These are phyloP conservation scores for Kodamaea derodonti DNA, from an alignment of 1,139 yeast species.

Conservation along the genomic window DNA sequence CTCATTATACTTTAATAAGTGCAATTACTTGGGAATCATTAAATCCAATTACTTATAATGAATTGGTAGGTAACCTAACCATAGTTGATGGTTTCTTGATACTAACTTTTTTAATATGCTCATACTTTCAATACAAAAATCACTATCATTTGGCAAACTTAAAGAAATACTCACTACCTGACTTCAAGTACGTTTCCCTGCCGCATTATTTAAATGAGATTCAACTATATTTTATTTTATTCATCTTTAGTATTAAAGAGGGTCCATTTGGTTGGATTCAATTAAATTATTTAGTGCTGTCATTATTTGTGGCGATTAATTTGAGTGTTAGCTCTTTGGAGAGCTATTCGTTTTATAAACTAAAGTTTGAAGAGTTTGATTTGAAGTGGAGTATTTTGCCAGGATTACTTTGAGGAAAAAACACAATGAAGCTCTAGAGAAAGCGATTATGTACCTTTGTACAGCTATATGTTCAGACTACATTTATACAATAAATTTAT, in stretches of 20 bases:
- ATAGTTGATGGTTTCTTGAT: slow-evolving; percentile 11
- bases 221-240: slow-evolving; percentile 48
- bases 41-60: neutral
- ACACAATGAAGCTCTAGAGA: no score
- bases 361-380: slow-evolving; percentile 10
- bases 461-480: no score
- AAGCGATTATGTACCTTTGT: no score
- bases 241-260: slow-evolving; percentile 15
- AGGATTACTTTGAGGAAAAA: slow-evolving; percentile 6
- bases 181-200: slow-evolving; percentile 52
- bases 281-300: slow-evolving; percentile 18
- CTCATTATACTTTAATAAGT: slow-evolving; percentile 49
- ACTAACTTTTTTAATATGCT: slow-evolving; percentile 36
- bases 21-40: slow-evolving; percentile 11
- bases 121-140: slow-evolving; percentile 53
- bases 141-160: slow-evolving; percentile 61
- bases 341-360: slow-evolving; percentile 50
- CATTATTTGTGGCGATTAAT: slow-evolving; percentile 62
- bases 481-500: no score
- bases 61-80: neutral
- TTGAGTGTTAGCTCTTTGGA: slow-evolving; percentile 62
- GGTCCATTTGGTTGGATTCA: slow-evolving; percentile 9
- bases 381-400: slow-evolving; percentile 11
- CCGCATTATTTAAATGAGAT: slow-evolving; percentile 85
- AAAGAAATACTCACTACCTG: slow-evolving; percentile 66